A percentile compares a stretch with the other conserved stretches of the same genome.
phyloP scores from a whole-genome alignment of 1,139 yeast species.

The Suzukiozyma palmioleophila region DNA sequence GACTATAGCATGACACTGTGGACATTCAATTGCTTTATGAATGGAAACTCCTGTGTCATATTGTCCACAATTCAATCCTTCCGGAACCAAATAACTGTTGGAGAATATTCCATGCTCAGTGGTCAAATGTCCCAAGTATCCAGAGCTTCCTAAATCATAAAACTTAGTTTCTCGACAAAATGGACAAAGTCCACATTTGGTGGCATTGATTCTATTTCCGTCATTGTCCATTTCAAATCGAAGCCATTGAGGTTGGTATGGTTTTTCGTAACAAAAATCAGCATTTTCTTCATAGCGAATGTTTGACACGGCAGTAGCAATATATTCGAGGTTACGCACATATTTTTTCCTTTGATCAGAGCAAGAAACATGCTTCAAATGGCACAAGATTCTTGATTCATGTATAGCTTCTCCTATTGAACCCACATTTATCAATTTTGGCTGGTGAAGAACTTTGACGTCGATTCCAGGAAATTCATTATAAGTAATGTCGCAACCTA shows the following conservation, averaged over 20 bases:
- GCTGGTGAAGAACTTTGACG: neutral
- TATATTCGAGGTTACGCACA: neutral
- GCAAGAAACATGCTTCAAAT: neutral
- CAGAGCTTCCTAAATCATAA: constrained; percentile 29
- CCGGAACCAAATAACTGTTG: constrained; percentile 22
- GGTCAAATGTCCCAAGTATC: constrained; percentile 30
- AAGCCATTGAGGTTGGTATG: constrained; percentile 27
- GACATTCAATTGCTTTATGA: constrained; percentile 1
- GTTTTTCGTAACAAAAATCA: constrained; percentile 14
- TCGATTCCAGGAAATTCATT: neutral
- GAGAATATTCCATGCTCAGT: constrained; percentile 34
- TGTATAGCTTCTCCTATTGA: neutral
- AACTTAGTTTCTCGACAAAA: constrained; percentile 28
- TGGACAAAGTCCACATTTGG: constrained; percentile 30
- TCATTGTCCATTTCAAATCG: constrained; percentile 20
- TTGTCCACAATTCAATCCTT: constrained; percentile 5
- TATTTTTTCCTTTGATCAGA: constrained; percentile 1
- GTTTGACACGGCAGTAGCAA: constrained; percentile 6
- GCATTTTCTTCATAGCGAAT: constrained; percentile 19
- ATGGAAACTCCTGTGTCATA: neutral
- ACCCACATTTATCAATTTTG: neutral
- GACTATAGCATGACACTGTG: constrained; percentile 2
- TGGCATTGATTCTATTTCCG: constrained; percentile 17
- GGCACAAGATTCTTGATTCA: neutral
- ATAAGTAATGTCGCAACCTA: neutral